Base-by-base conservation (phyloP, 306 rosid genomes). In the Leucaena leucocephala region DNA sequence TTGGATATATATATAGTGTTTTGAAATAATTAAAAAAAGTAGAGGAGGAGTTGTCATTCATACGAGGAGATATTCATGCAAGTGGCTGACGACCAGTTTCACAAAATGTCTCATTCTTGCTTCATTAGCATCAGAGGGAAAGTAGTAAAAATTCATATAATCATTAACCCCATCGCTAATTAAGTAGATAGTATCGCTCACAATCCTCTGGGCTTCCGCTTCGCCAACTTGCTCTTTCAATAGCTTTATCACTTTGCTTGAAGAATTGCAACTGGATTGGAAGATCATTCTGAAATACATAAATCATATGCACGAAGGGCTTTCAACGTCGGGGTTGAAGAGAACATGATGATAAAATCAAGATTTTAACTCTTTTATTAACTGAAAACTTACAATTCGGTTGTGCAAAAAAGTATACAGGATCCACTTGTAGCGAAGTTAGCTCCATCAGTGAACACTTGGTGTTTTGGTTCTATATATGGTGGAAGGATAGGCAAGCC, bases 371-470 rank as follows among this genome's bases (percentile, higher is more conserved):
- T 27, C 27, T 27, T 27, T 27, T 27, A 27, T 27, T 1, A 27
- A 27, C 27, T 3, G 42, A 39, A 39, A 3, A 27, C 27, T 27
- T 27, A 27, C 27, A 75, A 17, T 13, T 0, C 5, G 6, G 2
- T 1, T 5, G 27, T 39, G 17, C 12, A 35, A 1, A 5, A 1
- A 11, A 81, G 81, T 0, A 39, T 6, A 39, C 2, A 39, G 42
- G 42, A 3, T 39, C 90, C 92, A 38, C 35, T 86, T 0, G 85
- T 81, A n/a, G 87, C 89, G 46, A 89, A 87, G 76, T 85, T 86
- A 6, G 65, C 82, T 10, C 90, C 89, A 17, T 78, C 2, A 0
- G 16, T 65, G n/a, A 68, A 85, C 0, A 38, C 70, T 21, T 59
- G 58, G 6, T 14, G 21, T 16, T 42, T 76, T 68, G 87, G 86